A percentile compares a stretch with the other conserved stretches of the same genome.
Conservation (phyloP, 2,329 filamentous ascomycete species). For the Erysiphe neolycopersici region DNA sequence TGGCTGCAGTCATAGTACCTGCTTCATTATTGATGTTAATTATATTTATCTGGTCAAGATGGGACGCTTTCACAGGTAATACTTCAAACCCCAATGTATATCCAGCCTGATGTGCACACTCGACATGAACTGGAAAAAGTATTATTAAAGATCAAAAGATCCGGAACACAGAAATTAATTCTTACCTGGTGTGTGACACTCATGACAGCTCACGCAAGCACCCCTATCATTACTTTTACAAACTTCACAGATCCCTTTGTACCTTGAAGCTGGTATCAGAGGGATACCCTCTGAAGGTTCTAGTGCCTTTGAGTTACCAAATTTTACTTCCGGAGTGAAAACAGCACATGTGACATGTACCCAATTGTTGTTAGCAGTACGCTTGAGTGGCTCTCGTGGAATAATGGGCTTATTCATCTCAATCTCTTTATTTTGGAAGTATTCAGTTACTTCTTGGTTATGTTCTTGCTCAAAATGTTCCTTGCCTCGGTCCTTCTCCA, state of each 20-base stretch:
- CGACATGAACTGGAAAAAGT: conserved; percentile 37
- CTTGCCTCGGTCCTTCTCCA: conserved; percentile 70
- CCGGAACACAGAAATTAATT: not conserved
- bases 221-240: conserved; percentile 43
- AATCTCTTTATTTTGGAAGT: conserved; percentile 59
- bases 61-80: conserved; percentile 64
- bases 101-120: conserved; percentile 63
- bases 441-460: conserved; percentile 51
- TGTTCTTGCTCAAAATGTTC: conserved; percentile 68
- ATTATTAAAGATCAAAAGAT: not conserved
- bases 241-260: conserved; percentile 54
- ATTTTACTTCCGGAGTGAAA: conserved; percentile 81
- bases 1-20: conserved; percentile 56
- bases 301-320: conserved; percentile 57
- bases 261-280: conserved; percentile 45
- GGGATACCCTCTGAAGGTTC: conserved; percentile 78
- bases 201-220: conserved; percentile 64
- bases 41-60: conserved; percentile 53
- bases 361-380: conserved; percentile 94
- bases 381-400: conserved; percentile 75
- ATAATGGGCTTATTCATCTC: conserved; percentile 58
- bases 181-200: conserved; percentile 29
- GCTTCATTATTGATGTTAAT: conserved; percentile 59
- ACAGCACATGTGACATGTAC: conserved; percentile 84
- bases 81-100: conserved; percentile 79